Evolutionary conservation across 2,329 filamentous ascomycete genomes (phyloP), one percentile per base, ranked within the genome.

Genomic region (Torrubiellomyces zombiae): DNA sequence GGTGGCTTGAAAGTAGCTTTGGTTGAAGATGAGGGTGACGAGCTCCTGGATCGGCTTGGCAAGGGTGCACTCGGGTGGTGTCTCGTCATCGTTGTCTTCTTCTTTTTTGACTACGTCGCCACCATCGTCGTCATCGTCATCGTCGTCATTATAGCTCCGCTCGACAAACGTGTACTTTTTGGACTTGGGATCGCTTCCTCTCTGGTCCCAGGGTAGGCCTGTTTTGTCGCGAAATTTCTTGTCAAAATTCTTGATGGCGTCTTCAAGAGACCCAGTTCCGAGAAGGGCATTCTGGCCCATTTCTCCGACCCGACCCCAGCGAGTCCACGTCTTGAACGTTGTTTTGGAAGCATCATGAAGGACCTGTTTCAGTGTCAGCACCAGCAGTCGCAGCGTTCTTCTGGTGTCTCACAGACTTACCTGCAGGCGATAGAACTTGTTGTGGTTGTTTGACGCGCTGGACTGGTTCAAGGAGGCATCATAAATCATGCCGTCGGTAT

Each of bases 1-100:
- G 18, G 69, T 66, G 12, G 62, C 61, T 13, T 67, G 57, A 47
- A 91, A 82, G 43, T 75, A 74, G 13, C 72, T 45, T 29, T 69
- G 62, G 45, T 91, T 85, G 59, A 92, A 92, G 31, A 93, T 91
- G 34, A 92, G 66, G 31, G 72, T 55, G 61, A 91, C 74, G 12
- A 92, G 54, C 7, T 68, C 53, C 42, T 82, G 72, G 3, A 81
- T 58, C 0, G 70, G 57, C 9, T 51, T 45, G 0, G 60, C 49
- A 2, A 86, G 58, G 3, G 60, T 68, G 44, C 67, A 76, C 30
- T 68, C 52, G 0, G 56, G 50, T 0, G 47, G 38, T 9, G 54
- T 42, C 6, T 42, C 38, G 5, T 49, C 40, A 7, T 48, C 40
- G 2, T 51, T 50, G 6, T 48, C 44, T 2, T 44, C 46, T 14